Conservation (phyloP, 371 early-diverging fungal species). For the Cokeromyces recurvatus region DNA sequence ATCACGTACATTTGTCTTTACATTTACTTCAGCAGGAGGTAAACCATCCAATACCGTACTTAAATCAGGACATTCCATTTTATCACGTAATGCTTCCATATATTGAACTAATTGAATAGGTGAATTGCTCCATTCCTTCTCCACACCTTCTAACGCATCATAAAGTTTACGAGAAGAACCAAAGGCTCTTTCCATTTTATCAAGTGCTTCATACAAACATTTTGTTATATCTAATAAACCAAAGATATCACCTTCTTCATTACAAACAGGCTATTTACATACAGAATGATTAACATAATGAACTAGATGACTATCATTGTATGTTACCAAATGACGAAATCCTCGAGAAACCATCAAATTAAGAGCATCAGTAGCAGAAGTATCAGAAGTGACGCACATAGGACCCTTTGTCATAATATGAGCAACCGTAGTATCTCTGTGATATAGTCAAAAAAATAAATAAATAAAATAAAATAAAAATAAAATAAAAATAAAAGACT, state of each 20-base stretch:
- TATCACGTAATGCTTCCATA: slow-evolving; percentile 60
- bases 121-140: slow-evolving; percentile 71
- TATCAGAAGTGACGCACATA: slow-evolving; percentile 79
- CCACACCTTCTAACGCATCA: slow-evolving; percentile 91
- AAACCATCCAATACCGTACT: slow-evolving; percentile 63
- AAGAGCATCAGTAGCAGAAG: slow-evolving; percentile 85
- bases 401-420: slow-evolving; percentile 92
- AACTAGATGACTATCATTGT: background rate
- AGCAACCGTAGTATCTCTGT: slow-evolving; percentile 54
- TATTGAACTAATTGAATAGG: slow-evolving; percentile 37
- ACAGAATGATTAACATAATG: too few relatives aligned
- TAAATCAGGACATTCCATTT: slow-evolving; percentile 81
- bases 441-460: too few relatives aligned
- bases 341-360: slow-evolving; percentile 91
- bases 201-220: slow-evolving; percentile 91
- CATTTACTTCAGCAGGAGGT: slow-evolving; percentile 57
- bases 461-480: too few relatives aligned
- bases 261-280: slow-evolving; percentile 74
- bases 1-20: slow-evolving; percentile 82
- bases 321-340: slow-evolving; percentile 85
- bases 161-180: slow-evolving; percentile 83
- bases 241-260: slow-evolving; percentile 89
- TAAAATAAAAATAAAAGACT: background rate
- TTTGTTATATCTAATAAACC: slow-evolving; percentile 95
- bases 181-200: slow-evolving; percentile 92